These are phyloP conservation scores for Cercis canadensis DNA, from an alignment of 306 rosid species.

Conservation along the genomic window DNA sequence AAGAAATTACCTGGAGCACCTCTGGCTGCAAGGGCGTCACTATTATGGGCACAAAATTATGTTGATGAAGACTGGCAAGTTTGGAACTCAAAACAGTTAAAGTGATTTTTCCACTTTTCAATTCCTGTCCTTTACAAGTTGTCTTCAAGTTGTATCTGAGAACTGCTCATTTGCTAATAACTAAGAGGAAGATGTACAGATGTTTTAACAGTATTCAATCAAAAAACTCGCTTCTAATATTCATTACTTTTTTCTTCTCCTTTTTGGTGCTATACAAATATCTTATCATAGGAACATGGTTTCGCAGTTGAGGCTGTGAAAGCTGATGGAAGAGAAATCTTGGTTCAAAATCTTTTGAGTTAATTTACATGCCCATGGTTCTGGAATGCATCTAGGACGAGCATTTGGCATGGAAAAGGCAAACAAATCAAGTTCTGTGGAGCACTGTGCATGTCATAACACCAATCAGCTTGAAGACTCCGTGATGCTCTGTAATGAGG, in stretches of 20 bases:
- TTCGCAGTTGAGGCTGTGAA: constrained; percentile 41
- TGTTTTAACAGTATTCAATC: constrained; percentile 31
- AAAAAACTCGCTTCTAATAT: constrained; percentile 45
- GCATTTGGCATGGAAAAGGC: constrained; percentile 39
- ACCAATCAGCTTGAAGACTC: constrained; percentile 61
- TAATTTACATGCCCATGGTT: constrained; percentile 40
- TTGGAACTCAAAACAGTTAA: constrained; percentile 51
- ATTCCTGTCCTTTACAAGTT: constrained; percentile 7
- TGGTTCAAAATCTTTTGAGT: constrained; percentile 43
- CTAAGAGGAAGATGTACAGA: constrained; percentile 31
- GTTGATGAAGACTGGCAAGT: constrained; percentile 61
- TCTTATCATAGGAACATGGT: constrained; percentile 46
- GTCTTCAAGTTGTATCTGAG: constrained; percentile 32
- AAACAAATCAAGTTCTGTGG: constrained; percentile 28
- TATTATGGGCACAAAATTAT: constrained; percentile 70
- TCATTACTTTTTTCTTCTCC: constrained; percentile 37
- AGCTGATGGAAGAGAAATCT: constrained; percentile 50
- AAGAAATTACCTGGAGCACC: constrained; percentile 52
- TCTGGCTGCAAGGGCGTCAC: constrained; percentile 70
- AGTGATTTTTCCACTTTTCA: constrained; percentile 29
- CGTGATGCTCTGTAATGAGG: constrained; percentile 89
- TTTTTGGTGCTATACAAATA: constrained; percentile 57
- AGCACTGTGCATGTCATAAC: constrained; percentile 36
- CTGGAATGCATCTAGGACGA: constrained; percentile 37
- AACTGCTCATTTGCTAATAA: constrained; percentile 35